Evolutionary conservation across 495 filamentous ascomycete genomes (phyloP).

Genomic region (Tuber melanosporum): DNA sequence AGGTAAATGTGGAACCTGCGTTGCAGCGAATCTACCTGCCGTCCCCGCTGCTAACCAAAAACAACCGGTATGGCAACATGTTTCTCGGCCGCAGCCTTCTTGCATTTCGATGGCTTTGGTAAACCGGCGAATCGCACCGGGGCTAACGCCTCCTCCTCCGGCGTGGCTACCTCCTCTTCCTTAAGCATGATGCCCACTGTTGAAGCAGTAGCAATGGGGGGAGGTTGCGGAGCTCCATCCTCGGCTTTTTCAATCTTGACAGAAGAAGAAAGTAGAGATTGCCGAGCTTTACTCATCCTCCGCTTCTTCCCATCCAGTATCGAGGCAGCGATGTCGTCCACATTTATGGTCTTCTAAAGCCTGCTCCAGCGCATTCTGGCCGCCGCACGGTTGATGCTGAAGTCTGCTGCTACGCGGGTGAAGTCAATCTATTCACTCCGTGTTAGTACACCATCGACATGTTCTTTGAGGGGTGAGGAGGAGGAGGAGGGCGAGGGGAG

Average conservation of each 20-base stretch:
- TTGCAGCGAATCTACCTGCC: neutral
- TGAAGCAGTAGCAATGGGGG: neutral
- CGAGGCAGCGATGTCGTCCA: conserved; percentile 19
- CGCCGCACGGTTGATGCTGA: conserved; percentile 37
- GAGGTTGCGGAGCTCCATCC: neutral
- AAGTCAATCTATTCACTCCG: conserved; percentile 34
- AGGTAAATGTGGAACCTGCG: neutral
- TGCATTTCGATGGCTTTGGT: neutral
- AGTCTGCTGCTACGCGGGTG: conserved; percentile 35
- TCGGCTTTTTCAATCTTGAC: neutral
- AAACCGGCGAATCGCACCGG: neutral
- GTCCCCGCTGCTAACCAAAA: neutral
- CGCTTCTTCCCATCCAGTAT: neutral
- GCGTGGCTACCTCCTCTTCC: neutral
- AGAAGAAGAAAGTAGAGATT: neutral
- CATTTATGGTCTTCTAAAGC: conserved; percentile 35
- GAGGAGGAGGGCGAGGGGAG: neutral
- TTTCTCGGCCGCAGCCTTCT: neutral
- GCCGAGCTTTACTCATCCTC: neutral
- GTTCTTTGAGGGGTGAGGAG: neutral
- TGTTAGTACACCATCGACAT: neutral
- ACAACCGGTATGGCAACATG: neutral
- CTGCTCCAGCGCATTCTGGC: conserved; percentile 40
- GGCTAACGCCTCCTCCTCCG: neutral
- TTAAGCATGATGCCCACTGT: neutral